A percentile compares a stretch with the other conserved stretches of the same genome.
phyloP scores from a whole-genome alignment of 129 eudicot genomes.

The Dittrichia graveolens region DNA sequence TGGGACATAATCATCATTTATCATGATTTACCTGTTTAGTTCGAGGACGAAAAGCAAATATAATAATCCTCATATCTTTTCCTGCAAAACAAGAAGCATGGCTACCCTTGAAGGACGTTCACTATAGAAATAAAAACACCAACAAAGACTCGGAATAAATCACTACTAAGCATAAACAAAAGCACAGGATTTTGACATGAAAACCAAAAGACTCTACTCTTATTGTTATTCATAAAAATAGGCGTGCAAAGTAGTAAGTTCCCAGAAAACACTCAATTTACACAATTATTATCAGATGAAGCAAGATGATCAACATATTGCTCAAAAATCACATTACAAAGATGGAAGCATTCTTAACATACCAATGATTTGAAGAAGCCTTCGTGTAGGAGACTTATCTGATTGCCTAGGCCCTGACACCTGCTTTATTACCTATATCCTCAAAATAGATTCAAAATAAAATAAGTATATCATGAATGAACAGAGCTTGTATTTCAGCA shows the following conservation, averaged over 20 bases:
- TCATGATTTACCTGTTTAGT: conserved; percentile 91
- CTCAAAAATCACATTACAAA: conserved; percentile 3
- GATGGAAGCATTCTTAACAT: conserved; percentile 34
- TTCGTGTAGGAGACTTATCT: conserved; percentile 69
- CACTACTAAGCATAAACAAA: conserved; percentile 14
- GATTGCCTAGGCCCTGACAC: conserved; percentile 70
- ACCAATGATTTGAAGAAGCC: conserved; percentile 94
- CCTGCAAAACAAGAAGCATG: conserved; percentile 57
- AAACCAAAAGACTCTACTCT: no score
- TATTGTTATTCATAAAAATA: conserved; percentile 10
- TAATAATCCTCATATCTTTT: conserved; percentile 92
- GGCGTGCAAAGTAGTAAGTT: conserved; percentile 11
- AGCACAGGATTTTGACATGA: neutral
- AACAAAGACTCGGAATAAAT: conserved; percentile 6
- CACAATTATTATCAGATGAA: conserved; percentile 3
- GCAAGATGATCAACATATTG: conserved; percentile 8
- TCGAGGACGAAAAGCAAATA: conserved; percentile 87
- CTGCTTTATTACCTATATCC: conserved; percentile 59
- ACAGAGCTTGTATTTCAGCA: neutral
- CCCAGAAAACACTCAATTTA: neutral
- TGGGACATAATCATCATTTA: neutral
- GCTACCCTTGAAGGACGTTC: conserved; percentile 7
- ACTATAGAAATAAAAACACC: conserved; percentile 4
- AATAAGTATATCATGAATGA: conserved; percentile 10
- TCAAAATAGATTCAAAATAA: conserved; percentile 14